These are phyloP conservation scores for Neurospora tetrasperma DNA, from an alignment of 495 filamentous ascomycete genomes.

Conservation along the genomic window DNA sequence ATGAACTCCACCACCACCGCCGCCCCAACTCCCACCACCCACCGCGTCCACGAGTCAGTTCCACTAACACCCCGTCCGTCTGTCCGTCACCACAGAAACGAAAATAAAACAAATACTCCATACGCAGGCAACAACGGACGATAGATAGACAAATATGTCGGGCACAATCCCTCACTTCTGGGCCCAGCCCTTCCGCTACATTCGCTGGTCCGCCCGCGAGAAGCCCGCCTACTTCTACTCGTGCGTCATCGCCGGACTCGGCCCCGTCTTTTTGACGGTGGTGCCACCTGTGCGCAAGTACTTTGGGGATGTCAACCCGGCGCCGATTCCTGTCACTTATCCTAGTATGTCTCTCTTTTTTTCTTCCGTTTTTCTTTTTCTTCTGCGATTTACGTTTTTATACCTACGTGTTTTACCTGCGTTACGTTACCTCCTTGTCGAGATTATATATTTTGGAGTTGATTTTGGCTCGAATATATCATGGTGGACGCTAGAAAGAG, in stretches of 20 bases:
- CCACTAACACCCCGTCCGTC: not conserved
- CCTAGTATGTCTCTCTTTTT: slow-evolving; percentile 54
- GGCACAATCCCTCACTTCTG: slow-evolving; percentile 63
- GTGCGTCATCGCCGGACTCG: slow-evolving; percentile 55
- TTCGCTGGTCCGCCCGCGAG: slow-evolving; percentile 76
- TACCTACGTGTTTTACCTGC: too few relatives aligned
- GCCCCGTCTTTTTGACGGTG: slow-evolving; percentile 55
- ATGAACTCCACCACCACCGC: not conserved
- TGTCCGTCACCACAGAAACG: not conserved
- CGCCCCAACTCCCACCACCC: not conserved
- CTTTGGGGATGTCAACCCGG: slow-evolving; percentile 60
- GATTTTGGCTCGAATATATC: too few relatives aligned
- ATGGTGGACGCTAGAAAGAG: too few relatives aligned
- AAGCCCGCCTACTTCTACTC: slow-evolving; percentile 85
- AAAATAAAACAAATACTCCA: not conserved
- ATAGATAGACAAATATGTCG: slow-evolving; percentile 37
- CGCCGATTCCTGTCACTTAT: slow-evolving; percentile 77
- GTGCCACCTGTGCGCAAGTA: slow-evolving; percentile 58
- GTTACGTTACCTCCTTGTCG: too few relatives aligned
- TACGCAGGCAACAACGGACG: too few relatives aligned
- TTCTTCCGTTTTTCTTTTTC: not conserved
- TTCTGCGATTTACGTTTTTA: too few relatives aligned
- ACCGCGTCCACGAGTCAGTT: not conserved
- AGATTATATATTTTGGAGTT: too few relatives aligned
- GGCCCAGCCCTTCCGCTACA: slow-evolving; percentile 66